A percentile compares a stretch with the other conserved stretches of the same genome.
Conservation (phyloP, 176 grass and related monocot genomes). For the Dendrocalamus sinicus region DNA sequence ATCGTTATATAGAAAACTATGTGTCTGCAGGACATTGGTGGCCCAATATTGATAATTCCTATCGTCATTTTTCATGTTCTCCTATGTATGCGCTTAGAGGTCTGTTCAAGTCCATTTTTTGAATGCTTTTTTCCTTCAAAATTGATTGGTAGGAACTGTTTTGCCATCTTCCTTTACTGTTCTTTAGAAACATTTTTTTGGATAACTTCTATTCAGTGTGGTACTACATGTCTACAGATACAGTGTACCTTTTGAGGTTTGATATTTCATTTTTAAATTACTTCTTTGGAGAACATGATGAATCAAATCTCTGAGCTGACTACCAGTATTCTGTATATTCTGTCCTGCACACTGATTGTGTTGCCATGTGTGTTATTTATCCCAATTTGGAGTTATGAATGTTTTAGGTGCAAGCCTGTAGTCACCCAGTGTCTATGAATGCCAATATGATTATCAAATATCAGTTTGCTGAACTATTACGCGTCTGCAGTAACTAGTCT, state of each 20-base stretch:
- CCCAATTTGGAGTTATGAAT: neutral
- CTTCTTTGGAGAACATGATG: neutral
- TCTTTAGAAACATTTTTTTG: neutral
- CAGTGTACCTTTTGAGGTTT: neutral
- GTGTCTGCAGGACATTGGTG: conserved; percentile 70
- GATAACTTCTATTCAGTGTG: conserved; percentile 26
- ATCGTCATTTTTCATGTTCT: conserved; percentile 66
- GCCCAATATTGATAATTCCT: conserved; percentile 70
- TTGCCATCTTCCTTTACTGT: conserved; percentile 1
- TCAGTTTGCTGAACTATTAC: neutral
- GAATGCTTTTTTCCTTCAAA: conserved; percentile 22
- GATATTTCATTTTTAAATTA: neutral
- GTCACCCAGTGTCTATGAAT: conserved; percentile 11
- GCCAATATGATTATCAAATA: neutral
- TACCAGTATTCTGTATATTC: neutral
- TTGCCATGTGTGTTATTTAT: neutral
- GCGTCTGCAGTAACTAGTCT: neutral
- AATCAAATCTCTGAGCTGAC: conserved; percentile 8
- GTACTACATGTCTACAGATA: neutral
- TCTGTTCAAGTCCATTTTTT: conserved; percentile 43
- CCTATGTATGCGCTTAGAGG: conserved; percentile 78
- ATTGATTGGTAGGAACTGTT: neutral
- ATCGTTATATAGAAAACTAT: conserved; percentile 50
- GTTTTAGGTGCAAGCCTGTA: conserved; percentile 14
- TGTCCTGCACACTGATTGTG: conserved; percentile 3